phyloP scores from a whole-genome alignment of 176 grass and related monocot genomes.

The Zea mays region DNA sequence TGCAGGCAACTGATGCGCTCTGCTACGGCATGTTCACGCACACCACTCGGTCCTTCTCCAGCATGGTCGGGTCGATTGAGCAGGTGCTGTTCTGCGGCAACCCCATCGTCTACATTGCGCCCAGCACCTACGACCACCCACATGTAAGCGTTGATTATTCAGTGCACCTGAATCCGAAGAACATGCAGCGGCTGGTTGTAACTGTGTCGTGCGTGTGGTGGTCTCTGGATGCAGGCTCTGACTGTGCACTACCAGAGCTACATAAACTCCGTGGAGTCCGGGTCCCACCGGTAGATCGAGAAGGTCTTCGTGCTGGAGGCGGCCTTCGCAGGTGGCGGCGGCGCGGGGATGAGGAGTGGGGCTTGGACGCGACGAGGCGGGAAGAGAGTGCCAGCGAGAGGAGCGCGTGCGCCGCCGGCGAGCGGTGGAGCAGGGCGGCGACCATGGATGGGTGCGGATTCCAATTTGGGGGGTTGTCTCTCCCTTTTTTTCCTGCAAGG shows the following conservation, averaged over 20 bases:
- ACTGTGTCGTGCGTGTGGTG: neutral
- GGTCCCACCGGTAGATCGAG: slow-evolving; percentile 74
- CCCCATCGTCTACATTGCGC: slow-evolving; percentile 70
- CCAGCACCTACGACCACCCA: slow-evolving; percentile 65
- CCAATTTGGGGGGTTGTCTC: slow-evolving; percentile 28
- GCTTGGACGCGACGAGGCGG: slow-evolving; percentile 61
- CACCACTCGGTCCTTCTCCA: slow-evolving; percentile 82
- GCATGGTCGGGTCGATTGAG: slow-evolving; percentile 63
- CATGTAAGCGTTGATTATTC: slow-evolving; percentile 49
- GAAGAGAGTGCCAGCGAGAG: slow-evolving; percentile 51
- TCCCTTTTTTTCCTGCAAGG: slow-evolving; percentile 2
- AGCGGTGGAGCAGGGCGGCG: slow-evolving; percentile 46
- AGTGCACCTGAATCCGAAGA: too few relatives aligned
- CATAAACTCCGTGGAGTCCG: slow-evolving; percentile 72
- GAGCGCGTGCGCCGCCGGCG: slow-evolving; percentile 44
- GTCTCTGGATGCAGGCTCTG: slow-evolving; percentile 51
- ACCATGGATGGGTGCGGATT: slow-evolving; percentile 51
- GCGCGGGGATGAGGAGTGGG: slow-evolving; percentile 68
- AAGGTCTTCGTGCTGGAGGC: slow-evolving; percentile 57
- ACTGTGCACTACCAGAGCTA: slow-evolving; percentile 83
- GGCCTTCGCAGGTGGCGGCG: slow-evolving; percentile 29
- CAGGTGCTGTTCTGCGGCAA: slow-evolving; percentile 66
- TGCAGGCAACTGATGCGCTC: slow-evolving; percentile 55
- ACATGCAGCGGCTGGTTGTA: neutral
- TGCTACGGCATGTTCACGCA: slow-evolving; percentile 53